phyloP scores from a whole-genome alignment of 2,329 filamentous ascomycete species.

The Fonsecaea pugnacius region DNA sequence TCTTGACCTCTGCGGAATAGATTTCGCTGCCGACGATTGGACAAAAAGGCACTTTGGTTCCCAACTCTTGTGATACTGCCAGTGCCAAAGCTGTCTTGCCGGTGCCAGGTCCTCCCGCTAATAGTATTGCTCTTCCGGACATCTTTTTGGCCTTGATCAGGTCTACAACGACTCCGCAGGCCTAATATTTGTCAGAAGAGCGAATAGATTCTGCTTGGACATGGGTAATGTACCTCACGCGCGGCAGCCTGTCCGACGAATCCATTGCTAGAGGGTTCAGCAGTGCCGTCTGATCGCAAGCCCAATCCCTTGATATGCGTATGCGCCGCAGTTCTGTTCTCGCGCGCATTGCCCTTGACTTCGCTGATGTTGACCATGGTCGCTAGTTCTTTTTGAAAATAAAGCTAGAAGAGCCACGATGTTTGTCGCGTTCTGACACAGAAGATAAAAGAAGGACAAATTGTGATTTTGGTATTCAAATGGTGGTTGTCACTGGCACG shows the following conservation, averaged over 20 bases:
- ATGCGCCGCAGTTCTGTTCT: slow-evolving; percentile 94
- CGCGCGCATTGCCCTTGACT: slow-evolving; percentile 90
- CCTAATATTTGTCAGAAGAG: slow-evolving; percentile 56
- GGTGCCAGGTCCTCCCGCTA: slow-evolving; percentile 92
- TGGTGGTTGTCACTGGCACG: not conserved
- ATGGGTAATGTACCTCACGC: slow-evolving; percentile 69
- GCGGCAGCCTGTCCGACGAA: slow-evolving; percentile 89
- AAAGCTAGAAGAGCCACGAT: slow-evolving; percentile 6
- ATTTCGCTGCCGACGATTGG: slow-evolving; percentile 98
- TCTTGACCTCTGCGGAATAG: slow-evolving; percentile 98
- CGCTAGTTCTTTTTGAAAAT: slow-evolving; percentile 29
- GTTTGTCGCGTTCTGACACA: slow-evolving; percentile 11
- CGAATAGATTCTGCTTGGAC: slow-evolving; percentile 8
- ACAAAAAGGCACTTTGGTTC: slow-evolving; percentile 97
- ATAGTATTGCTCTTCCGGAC: slow-evolving; percentile 88
- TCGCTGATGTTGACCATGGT: slow-evolving; percentile 88
- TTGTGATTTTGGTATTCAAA: not conserved
- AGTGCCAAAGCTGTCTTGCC: slow-evolving; percentile 96
- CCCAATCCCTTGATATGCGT: slow-evolving; percentile 97
- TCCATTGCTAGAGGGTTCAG: slow-evolving; percentile 77
- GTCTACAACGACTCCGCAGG: slow-evolving; percentile 93
- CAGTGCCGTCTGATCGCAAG: slow-evolving; percentile 80
- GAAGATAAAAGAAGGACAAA: slow-evolving; percentile 12
- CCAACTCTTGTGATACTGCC: slow-evolving; percentile 93
- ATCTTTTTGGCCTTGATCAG: slow-evolving; percentile 96